Evolutionary conservation across 1,284 basidiomycete genomes (phyloP), one percentile per base, ranked within the genome.

Genomic region (Melampsora americana): DNA sequence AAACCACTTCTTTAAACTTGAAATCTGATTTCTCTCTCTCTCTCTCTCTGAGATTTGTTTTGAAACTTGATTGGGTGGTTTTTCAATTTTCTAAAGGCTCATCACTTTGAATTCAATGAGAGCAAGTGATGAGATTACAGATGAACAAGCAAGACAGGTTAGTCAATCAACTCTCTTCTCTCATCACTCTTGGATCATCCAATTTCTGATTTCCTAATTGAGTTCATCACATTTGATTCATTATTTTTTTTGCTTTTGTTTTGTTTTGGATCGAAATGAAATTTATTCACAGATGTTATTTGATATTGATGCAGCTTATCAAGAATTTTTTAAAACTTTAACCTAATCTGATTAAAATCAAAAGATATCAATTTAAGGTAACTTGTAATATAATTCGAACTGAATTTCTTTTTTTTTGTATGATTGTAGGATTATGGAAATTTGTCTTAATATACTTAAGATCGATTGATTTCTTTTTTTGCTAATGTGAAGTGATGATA

Each of bases 101-200:
- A 99, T 99, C 80, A 92, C 92, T 5, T 87, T 99, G 56, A 99
- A 99, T 80, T 90, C 90, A 1, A 96, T 98, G 93, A 93, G 93
- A 82, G 96, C 93, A 5, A 93, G 92, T 35, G 95, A 98, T 80
- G 94, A 97, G 84, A 90, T 99, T 69, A 90, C 91, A 0, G 95
- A 99, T 77, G 95, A 98, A 79, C 94, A 99, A 81, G 91, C 92
- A 1, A 86, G 96, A 77, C 94, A 97, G 87, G 93, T 91, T 77
- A 69, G 86, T 80, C 60, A 3, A n/a, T 20, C 35, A 60, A 26
- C 32, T n/a, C 30, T 5, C 46, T 32, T 1, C 39, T 42, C 12
- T 12, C 11, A 7, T 18, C 11, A 1, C 42, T 66, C 66, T 42
- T 30, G 76, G 2, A 46, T 46, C 75, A 1, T 77, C 39, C 23